phyloP scores from a whole-genome alignment of 2,329 filamentous ascomycete species.

The Penicillium aurantiogriseum region DNA sequence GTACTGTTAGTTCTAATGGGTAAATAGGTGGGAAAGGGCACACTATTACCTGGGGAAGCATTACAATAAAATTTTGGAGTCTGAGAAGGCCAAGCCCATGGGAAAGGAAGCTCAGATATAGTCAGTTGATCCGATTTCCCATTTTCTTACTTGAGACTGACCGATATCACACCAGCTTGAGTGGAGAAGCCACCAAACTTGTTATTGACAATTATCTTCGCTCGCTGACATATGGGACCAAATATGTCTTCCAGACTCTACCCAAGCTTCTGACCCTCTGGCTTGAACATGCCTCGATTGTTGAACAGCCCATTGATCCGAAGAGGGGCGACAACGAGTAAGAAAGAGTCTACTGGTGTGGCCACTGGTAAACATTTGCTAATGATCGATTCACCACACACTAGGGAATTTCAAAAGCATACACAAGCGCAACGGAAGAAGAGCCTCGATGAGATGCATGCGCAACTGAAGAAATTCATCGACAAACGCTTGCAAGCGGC shows the following conservation, averaged over 20 bases:
- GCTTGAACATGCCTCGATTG: slow-evolving; percentile 81
- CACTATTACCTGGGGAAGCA: slow-evolving; percentile 96
- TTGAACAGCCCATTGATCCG: slow-evolving; percentile 59
- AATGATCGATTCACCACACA: slow-evolving; percentile 10
- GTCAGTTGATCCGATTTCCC: slow-evolving; percentile 28
- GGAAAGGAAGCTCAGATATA: slow-evolving; percentile 75
- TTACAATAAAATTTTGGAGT: slow-evolving; percentile 93
- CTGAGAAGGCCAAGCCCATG: slow-evolving; percentile 73
- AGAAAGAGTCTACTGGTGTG: slow-evolving; percentile 13
- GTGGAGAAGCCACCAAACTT: slow-evolving; percentile 79
- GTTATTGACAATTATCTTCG: slow-evolving; percentile 93
- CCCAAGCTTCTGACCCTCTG: slow-evolving; percentile 90
- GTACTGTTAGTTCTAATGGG: neutral
- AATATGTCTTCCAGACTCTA: slow-evolving; percentile 92
- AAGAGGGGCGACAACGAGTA: slow-evolving; percentile 50
- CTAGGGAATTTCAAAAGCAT: slow-evolving; percentile 48
- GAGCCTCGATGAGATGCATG: slow-evolving; percentile 68
- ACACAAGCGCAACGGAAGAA: slow-evolving; percentile 55
- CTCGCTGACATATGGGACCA: slow-evolving; percentile 82
- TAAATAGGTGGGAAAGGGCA: slow-evolving; percentile 80
- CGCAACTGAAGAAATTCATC: slow-evolving; percentile 77
- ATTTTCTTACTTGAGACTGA: slow-evolving; percentile 26
- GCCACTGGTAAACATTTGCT: neutral
- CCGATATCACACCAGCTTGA: slow-evolving; percentile 49
- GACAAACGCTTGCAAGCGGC: slow-evolving; percentile 47